Evolutionary conservation across 129 eudicot genomes (phyloP).

Genomic region (Chrysanthemum lavandulifolium): DNA sequence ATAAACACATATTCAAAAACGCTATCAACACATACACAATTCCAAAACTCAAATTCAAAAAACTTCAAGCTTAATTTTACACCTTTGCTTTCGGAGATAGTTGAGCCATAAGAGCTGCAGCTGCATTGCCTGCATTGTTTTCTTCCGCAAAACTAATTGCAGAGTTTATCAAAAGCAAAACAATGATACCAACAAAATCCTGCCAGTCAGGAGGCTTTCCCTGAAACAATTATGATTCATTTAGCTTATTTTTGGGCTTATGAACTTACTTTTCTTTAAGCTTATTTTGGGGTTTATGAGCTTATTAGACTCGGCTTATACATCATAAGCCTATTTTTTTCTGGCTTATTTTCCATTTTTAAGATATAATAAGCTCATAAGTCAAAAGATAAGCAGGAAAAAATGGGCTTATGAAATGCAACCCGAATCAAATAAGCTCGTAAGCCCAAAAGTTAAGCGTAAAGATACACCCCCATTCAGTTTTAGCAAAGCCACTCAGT

Average conservation of each 20-base stretch:
- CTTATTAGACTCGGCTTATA: too few relatives aligned
- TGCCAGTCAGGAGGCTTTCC: slow-evolving; percentile 82
- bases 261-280: too few relatives aligned
- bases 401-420: too few relatives aligned
- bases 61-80: background rate
- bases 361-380: too few relatives aligned
- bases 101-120: slow-evolving; percentile 93
- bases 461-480: too few relatives aligned
- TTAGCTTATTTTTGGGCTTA: background rate
- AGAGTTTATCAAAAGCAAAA: slow-evolving; percentile 74
- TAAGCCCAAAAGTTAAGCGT: too few relatives aligned
- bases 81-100: slow-evolving; percentile 93
- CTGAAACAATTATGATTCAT: background rate
- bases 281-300: too few relatives aligned
- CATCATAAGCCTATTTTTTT: too few relatives aligned
- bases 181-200: slow-evolving; percentile 41
- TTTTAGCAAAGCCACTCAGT: too few relatives aligned
- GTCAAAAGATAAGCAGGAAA: too few relatives aligned
- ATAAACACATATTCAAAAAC: background rate
- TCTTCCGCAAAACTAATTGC: slow-evolving; percentile 86
- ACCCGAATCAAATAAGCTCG: too few relatives aligned
- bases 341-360: too few relatives aligned
- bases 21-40: background rate
- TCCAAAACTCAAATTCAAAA: background rate
- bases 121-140: slow-evolving; percentile 94